These are phyloP conservation scores for Hyphopichia wangnamkhiaoensis DNA, from an alignment of 1,139 yeast species.

Conservation along the genomic window DNA sequence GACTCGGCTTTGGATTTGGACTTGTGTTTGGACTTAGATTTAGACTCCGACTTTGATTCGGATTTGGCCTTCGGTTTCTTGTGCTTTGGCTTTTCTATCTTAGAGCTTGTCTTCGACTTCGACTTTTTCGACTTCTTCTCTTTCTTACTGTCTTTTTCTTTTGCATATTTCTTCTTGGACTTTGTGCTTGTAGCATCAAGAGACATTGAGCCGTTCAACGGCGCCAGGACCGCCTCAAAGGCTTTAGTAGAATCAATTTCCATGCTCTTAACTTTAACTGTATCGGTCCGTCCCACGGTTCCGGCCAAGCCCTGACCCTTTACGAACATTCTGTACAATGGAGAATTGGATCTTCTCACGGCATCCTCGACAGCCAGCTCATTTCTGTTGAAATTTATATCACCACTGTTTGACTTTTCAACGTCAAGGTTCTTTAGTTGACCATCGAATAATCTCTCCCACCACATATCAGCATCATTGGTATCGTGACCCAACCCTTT, in stretches of 20 bases:
- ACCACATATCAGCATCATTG: slow-evolving; percentile 85
- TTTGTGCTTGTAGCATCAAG: no score
- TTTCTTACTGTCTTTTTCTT: slow-evolving; percentile 11
- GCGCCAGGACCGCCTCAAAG: slow-evolving; percentile 4
- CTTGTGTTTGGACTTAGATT: not conserved
- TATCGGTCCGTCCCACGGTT: slow-evolving; percentile 52
- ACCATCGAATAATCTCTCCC: slow-evolving; percentile 95
- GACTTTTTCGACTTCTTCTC: slow-evolving; percentile 17
- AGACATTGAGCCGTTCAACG: not conserved
- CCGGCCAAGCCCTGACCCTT: slow-evolving; percentile 84
- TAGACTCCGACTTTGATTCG: slow-evolving; percentile 4
- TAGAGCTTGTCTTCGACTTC: slow-evolving; percentile 12
- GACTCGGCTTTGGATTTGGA: not conserved
- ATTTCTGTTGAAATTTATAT: slow-evolving; percentile 43
- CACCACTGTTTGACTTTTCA: slow-evolving; percentile 24
- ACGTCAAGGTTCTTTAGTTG: slow-evolving; percentile 81
- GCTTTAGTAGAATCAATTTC: slow-evolving; percentile 14
- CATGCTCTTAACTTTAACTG: slow-evolving; percentile 17
- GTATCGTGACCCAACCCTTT: slow-evolving; percentile 83
- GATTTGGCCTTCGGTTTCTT: slow-evolving; percentile 10
- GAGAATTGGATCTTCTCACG: slow-evolving; percentile 55
- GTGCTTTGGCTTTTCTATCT: slow-evolving; percentile 9
- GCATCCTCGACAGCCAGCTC: slow-evolving; percentile 35
- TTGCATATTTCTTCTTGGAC: slow-evolving; percentile 16
- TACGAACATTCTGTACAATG: slow-evolving; percentile 75